Evolutionary conservation across 345 rosid genomes (phyloP).

Genomic region (Gossypium stocksii): DNA sequence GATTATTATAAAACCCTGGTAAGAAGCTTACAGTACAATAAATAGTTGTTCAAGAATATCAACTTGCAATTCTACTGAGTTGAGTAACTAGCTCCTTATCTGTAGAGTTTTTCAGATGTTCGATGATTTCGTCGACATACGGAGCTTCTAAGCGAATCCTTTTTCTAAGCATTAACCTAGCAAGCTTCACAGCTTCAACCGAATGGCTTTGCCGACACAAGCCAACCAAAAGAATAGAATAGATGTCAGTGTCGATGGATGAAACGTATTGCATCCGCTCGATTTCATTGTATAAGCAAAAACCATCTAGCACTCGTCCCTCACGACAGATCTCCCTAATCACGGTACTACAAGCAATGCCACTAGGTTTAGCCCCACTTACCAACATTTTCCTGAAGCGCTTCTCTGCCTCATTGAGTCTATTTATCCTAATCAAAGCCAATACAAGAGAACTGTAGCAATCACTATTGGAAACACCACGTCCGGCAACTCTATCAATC

Average conservation of each 20-base stretch:
- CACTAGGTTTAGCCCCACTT: conserved; percentile 53
- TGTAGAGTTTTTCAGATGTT: background rate
- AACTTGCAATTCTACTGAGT: background rate
- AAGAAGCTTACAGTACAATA: background rate
- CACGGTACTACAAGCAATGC: conserved; percentile 59
- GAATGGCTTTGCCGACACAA: conserved; percentile 15
- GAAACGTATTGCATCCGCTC: conserved; percentile 38
- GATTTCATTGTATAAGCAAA: conserved; percentile 19
- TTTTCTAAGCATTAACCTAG: background rate
- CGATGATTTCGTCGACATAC: background rate
- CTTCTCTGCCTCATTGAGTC: conserved; percentile 51
- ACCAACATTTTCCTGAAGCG: conserved; percentile 46
- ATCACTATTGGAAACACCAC: conserved; percentile 51
- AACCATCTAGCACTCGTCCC: conserved; percentile 54
- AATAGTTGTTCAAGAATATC: background rate
- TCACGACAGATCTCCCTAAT: conserved; percentile 51
- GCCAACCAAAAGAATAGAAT: conserved; percentile 47
- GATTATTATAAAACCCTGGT: too few relatives aligned
- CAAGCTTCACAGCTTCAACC: background rate
- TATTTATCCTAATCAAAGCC: conserved; percentile 44
- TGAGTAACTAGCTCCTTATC: background rate
- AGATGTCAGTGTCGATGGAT: conserved; percentile 58
- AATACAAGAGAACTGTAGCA: conserved; percentile 60
- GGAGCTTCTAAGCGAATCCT: background rate
- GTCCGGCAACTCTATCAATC: conserved; percentile 46